Base-by-base conservation (phyloP, 202 grass and related monocot genomes). In the Setaria italica region DNA sequence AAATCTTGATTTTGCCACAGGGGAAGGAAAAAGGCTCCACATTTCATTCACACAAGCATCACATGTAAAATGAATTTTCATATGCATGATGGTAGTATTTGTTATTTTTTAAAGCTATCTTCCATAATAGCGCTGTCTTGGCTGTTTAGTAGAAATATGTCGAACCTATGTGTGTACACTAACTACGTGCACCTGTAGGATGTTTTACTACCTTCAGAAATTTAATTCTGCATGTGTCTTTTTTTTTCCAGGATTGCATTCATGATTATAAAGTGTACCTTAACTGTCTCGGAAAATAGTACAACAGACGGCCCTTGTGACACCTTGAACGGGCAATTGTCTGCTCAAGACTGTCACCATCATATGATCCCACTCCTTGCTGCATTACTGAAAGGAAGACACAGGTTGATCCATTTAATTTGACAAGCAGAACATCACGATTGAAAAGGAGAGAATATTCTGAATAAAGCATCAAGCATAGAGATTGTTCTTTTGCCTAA, bases 281-380 rank as follows among this genome's bases (percentile, higher is more conserved):
- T 32, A 83, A 84, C 60, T 91, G 74, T 79, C 79, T 85, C 1
- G 95, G 96, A 39, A 94, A 98, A 73, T 98, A 98, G 64, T 95
- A 95, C 62, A 98, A 20, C 32, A 98, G 84, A 46, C 96, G 96
- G 7, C 96, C 96, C 94, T 98, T 98, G 72, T 98, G 96, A 87
- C 93, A 98, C 79, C 93, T 95, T 19, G 96, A 98, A 65, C 7
- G 45, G 21, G 70, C 87, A 73, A 98, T 86, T 74, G 91, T 92
- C 49, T 98, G 69, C 79, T 98, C 88, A 77, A 98, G 91, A 74
- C 79, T 92, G 82, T 84, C 87, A 80, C 67, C 74, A 34, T 91
- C 89, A 71, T 80, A 79, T 51, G 43, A 12, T 86, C 35, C 78
- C 56, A 85, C 78, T 81, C 82, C 87, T 70, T 91, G 74, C 64